Evolutionary conservation across 495 filamentous ascomycete species (phyloP), one percentile per base, ranked within the genome.

Genomic region (Rostrohypoxylon terebratum): DNA sequence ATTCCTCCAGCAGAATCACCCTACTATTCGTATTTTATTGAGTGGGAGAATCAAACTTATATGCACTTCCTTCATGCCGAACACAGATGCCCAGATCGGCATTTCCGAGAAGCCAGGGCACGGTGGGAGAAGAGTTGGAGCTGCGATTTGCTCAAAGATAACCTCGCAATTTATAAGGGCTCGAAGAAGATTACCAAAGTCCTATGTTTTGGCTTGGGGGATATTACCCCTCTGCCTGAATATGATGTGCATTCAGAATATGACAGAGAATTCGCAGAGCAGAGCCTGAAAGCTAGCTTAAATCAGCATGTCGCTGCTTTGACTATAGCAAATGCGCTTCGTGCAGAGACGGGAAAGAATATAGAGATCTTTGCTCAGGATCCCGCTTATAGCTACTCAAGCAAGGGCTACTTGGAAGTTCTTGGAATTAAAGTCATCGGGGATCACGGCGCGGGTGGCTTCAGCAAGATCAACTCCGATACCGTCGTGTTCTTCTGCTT

Each of bases 361-460:
- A 38, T 69, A 2, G 28, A 63, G 28, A 16, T 63, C 8, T 69
- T 63, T 3, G 51, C 51, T 14, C 66, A 69, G 20, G 59, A 69
- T n/a, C 66, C 66, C 14, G 33, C 16, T 0, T 69, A 69, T 59
- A 50, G 21, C 20, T 1, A 28, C 2, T 4, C 13, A 13, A 51
- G 40, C 11, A 58, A 44, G 9, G 28, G 13, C 10, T 1, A 63
- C 0, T 18, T 69, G 21, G 33, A 51, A 5, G 23, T 8, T 1
- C 0, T 3, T 0, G 38, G 45, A 18, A 60, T 78, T 18, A 18
- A 50, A 0, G 16, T 77, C 8, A 47, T 81, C 1, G 61, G 72
- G 9, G 78, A 80, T 33, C 77, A 63, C 28, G 59, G 66, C 7
- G 66, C 79, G 0, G 51, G 66, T 0, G 78, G 73, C 2, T 79